Evolutionary conservation across 768 basidiomycete genomes (phyloP), one percentile per base, ranked within the genome.

Genomic region (Gelatoporia subvermispora): DNA sequence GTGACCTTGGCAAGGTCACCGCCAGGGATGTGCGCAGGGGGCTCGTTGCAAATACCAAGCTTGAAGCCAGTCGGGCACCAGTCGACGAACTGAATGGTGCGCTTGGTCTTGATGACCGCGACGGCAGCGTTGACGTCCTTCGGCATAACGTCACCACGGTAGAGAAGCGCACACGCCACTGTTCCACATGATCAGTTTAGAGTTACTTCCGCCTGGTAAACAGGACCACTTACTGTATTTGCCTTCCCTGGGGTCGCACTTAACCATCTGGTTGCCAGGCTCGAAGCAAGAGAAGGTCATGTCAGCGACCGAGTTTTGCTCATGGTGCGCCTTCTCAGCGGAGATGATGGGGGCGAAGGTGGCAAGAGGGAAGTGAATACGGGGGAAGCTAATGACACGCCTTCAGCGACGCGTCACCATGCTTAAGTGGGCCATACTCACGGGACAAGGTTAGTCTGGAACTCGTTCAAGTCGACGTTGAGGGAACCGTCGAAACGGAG

Each of bases 21-120:
- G 18, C 83, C 83, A 17, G 85, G 85, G 36, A 88, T 82, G 60
- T 79, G 74, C 23, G 85, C 83, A 2, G 85, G 82, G 34, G 85
- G 77, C 66, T 88, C 85, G 65, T 86, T 86, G 70, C 85, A 88
- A 63, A 88, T 82, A 63, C 86, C 86, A 13, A 73, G 73, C 69
- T 85, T 85, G 81, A 85, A 86, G 48, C 86, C 86, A 47, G 86
- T 88, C 22, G 82, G 81, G 63, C 80, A 83, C 84, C 84, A 86
- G 62, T 86, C 85, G 56, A 86, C 85, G 52, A 85, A 86, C 61
- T 85, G 82, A 57, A 87, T 85, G 22, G 85, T 88, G 43, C 84
- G 76, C 72, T 83, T 85, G 24, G 85, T 87, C 72, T 84, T 85
- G 73, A 88, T 84, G 47, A 79, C 73, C 44, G 77, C 75, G 52